phyloP scores from a whole-genome alignment of 2,329 filamentous ascomycete species.

The Dendryphion nanum region DNA sequence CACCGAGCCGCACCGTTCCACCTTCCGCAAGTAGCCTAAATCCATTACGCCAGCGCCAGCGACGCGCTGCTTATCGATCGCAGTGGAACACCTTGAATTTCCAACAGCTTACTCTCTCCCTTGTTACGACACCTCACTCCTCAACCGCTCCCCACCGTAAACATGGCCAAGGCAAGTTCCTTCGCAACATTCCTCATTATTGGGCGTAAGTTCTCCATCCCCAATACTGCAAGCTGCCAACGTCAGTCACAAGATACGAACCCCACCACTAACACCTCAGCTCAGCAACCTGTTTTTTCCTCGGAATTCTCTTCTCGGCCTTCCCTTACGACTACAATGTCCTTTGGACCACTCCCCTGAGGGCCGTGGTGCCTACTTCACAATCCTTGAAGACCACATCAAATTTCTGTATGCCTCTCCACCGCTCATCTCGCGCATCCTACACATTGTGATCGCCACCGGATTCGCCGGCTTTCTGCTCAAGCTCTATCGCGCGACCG shows the following conservation, averaged over 20 bases:
- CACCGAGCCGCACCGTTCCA: too few species aligned
- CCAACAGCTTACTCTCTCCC: too few species aligned
- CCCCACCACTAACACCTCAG: neutral
- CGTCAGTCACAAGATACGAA: too few species aligned
- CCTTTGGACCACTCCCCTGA: constrained; percentile 70
- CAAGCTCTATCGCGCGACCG: constrained; percentile 91
- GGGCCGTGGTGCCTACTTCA: constrained; percentile 68
- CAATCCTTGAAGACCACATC: constrained; percentile 85
- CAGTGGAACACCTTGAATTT: too few species aligned
- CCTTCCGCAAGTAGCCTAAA: constrained; percentile 31
- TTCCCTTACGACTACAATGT: constrained; percentile 96
- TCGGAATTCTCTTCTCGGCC: constrained; percentile 93
- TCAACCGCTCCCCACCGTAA: constrained; percentile 5
- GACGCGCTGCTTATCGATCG: too few species aligned
- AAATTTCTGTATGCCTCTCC: constrained; percentile 89
- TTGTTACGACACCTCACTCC: too few species aligned
- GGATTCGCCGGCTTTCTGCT: constrained; percentile 85
- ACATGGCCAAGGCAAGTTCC: constrained; percentile 48
- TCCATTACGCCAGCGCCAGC: too few species aligned
- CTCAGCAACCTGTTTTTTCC: constrained; percentile 82
- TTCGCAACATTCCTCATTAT: constrained; percentile 98
- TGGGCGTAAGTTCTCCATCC: constrained; percentile 66
- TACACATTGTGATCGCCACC: constrained; percentile 88
- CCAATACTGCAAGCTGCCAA: too few species aligned
- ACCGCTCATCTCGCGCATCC: constrained; percentile 85